Evolutionary conservation across 2,329 filamentous ascomycete species (phyloP).

Genomic region (Amauroascus niger): DNA sequence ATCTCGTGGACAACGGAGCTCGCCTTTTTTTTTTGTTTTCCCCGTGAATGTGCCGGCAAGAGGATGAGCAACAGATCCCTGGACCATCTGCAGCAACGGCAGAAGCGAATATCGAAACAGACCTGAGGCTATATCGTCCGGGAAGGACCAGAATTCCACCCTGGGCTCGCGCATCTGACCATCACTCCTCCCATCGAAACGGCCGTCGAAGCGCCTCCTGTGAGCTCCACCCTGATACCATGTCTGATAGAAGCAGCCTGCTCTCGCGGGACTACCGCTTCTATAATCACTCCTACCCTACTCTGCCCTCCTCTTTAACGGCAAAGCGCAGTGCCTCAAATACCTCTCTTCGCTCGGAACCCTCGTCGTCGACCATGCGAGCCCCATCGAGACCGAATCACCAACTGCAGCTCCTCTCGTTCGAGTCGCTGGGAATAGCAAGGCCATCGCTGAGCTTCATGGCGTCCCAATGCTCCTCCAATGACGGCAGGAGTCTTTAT

Average conservation of each 20-base stretch:
- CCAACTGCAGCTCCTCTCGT: constrained; percentile 44
- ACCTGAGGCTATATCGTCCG: constrained; percentile 2
- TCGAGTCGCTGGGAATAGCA: constrained; percentile 44
- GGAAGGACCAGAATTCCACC: not conserved
- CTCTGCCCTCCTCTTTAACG: constrained; percentile 5
- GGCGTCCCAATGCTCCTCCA: not conserved
- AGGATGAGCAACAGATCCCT: constrained; percentile 9
- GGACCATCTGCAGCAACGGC: not conserved
- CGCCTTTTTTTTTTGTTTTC: no score
- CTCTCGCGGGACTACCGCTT: constrained; percentile 8
- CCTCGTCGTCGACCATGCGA: constrained; percentile 30
- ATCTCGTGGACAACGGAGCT: not conserved
- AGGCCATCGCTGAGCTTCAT: constrained; percentile 25
- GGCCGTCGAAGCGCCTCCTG: constrained; percentile 13
- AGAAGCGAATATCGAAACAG: constrained; percentile 7
- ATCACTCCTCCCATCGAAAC: not conserved
- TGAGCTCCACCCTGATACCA: constrained; percentile 1
- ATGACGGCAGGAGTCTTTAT: not conserved
- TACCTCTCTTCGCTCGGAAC: constrained; percentile 20
- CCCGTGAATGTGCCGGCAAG: constrained; percentile 12
- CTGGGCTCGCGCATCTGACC: not conserved
- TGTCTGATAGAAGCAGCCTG: constrained; percentile 9
- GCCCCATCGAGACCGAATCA: constrained; percentile 30
- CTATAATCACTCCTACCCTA: not conserved
- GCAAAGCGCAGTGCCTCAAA: constrained; percentile 14